Percentiles rank a stretch among this genome's conserved stretches.
These are phyloP conservation scores for Puccinia triticina DNA, from an alignment of 1,284 basidiomycete genomes.

Conservation along the genomic window DNA sequence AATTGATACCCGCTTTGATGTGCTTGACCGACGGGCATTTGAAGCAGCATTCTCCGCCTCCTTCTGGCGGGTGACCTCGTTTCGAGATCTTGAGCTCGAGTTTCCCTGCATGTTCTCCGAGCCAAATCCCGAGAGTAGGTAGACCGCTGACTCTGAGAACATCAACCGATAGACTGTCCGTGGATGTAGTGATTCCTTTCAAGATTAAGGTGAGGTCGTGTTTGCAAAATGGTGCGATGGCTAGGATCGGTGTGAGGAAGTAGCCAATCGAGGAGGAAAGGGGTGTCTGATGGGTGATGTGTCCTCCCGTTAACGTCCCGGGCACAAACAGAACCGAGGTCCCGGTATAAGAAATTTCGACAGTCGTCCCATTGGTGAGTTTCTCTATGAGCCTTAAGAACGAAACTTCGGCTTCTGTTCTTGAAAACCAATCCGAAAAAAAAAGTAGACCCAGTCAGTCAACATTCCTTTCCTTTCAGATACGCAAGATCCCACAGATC, in stretches of 20 bases:
- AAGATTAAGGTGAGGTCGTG: constrained; percentile 79
- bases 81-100: constrained; percentile 76
- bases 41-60: constrained; percentile 91
- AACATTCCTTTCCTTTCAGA: background rate
- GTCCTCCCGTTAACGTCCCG: constrained; percentile 84
- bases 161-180: constrained; percentile 84
- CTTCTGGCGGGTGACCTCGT: constrained; percentile 84
- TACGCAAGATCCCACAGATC: constrained; percentile 9
- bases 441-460: constrained; percentile 18
- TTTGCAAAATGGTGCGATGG: constrained; percentile 92
- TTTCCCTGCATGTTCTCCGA: constrained; percentile 71
- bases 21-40: constrained; percentile 88
- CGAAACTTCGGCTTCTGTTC: constrained; percentile 85
- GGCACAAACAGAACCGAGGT: constrained; percentile 88
- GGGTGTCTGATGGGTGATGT: constrained; percentile 81
- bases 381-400: constrained; percentile 86
- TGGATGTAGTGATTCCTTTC: constrained; percentile 84
- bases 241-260: constrained; percentile 85
- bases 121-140: constrained; percentile 84
- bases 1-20: constrained; percentile 83
- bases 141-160: constrained; percentile 87
- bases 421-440: constrained; percentile 27
- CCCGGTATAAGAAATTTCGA: constrained; percentile 96
- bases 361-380: constrained; percentile 87
- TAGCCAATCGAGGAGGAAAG: constrained; percentile 85